Base-by-base conservation (phyloP, 2,329 filamentous ascomycete genomes). In the Mycocentrospora acerina region DNA sequence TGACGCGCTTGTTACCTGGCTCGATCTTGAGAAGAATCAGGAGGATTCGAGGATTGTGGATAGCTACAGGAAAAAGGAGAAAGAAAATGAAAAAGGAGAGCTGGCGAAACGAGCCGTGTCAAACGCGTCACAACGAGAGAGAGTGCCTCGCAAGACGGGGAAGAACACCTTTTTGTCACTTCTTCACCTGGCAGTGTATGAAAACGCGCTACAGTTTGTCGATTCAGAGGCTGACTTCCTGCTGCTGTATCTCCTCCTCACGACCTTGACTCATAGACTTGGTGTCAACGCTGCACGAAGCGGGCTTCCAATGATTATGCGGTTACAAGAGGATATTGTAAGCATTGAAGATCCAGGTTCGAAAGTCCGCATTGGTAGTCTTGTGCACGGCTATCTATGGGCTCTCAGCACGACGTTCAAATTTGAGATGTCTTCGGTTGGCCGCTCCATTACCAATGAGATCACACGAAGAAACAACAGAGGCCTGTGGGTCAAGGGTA, bases 341-440 rank as follows among this genome's bases (percentile, higher is more conserved):
- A 78, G 80, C 7, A 74, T 83, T 3, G 81, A 83, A 31, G 78
- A 78, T 16, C 81, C 85, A 0, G 66, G 81, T 28, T 79, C 84
- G 19, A 93, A 91, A 60, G 80, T 95, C 26, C 85, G 88, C 29
- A 74, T 94, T 29, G 89, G 87, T 19, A 90, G 86, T 59, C 72
- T 97, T 40, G 88, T 91, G 34, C 88, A 95, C 59, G 90, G 89
- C 7, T 96, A 96, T 66, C 82, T 96, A 42, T 91, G 87, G 85
- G 79, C 81, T 1, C 62, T 96, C 44, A 82, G 80, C 4, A 84
- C 90, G 42, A 83, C 81, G 38, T 90, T 95, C 46, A 80, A 87
- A 30, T 84, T 94, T 45, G 85, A 90, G 37, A 75, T 75, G 6
- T 83, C 85, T 0, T 73, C 76, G 0, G 76, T 87, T 13, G 90